Conservation (phyloP, 768 basidiomycete species). For the Dioszegia aurantiaca region DNA sequence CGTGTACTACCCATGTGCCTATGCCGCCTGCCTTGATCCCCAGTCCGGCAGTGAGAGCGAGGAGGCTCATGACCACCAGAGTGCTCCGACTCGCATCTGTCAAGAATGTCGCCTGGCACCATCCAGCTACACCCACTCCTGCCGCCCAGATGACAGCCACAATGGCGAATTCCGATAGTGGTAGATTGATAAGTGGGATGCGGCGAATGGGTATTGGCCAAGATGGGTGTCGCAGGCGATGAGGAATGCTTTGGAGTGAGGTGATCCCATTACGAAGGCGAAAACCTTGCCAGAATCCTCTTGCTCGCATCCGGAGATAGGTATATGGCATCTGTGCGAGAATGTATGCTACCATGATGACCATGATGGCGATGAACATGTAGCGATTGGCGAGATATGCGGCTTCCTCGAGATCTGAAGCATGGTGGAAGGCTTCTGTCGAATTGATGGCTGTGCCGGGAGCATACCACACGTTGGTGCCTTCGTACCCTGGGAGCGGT, state of each 20-base stretch:
- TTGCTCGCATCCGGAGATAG: slow-evolving; percentile 13
- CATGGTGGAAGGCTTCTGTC: slow-evolving; percentile 22
- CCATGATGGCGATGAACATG: slow-evolving; percentile 27
- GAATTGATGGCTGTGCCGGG: slow-evolving; percentile 24
- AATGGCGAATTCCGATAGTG: slow-evolving; percentile 20
- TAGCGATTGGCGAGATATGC: slow-evolving; percentile 28
- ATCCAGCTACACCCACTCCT: slow-evolving; percentile 25
- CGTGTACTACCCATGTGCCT: slow-evolving; percentile 27
- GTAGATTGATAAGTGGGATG: slow-evolving; percentile 23
- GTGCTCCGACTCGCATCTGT: slow-evolving; percentile 27
- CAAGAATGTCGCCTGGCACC: slow-evolving; percentile 28
- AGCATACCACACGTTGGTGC: slow-evolving; percentile 12
- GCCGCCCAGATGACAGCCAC: slow-evolving; percentile 18
- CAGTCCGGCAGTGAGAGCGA: slow-evolving; percentile 22
- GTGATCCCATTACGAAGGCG: background rate
- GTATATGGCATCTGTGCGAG: slow-evolving; percentile 27
- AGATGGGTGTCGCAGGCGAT: slow-evolving; percentile 5
- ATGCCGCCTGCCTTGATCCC: slow-evolving; percentile 29
- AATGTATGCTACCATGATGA: slow-evolving; percentile 19
- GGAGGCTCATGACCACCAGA: slow-evolving; percentile 26
- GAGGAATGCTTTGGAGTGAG: background rate
- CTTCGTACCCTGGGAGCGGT: background rate
- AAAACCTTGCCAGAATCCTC: slow-evolving; percentile 7
- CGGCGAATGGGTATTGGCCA: slow-evolving; percentile 15
- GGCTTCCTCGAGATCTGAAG: slow-evolving; percentile 21